phyloP scores from a whole-genome alignment of 352 stramenopile genomes.

The Sclerospora graminicola region DNA sequence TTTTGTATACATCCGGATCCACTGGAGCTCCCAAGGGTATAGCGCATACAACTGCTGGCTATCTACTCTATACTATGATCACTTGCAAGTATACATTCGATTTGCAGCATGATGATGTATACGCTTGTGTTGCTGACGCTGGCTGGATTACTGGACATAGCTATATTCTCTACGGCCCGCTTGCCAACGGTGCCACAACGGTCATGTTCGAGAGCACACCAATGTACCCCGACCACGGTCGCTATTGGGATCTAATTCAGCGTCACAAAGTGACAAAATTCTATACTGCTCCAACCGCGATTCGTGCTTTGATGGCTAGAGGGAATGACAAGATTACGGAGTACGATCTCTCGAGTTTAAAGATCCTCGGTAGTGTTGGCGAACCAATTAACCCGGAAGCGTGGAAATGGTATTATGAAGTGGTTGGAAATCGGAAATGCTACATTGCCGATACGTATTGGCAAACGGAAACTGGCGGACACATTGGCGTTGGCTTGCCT shows the following conservation, averaged over 20 bases:
- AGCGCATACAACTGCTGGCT: conserved; percentile 92
- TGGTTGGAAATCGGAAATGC: conserved; percentile 84
- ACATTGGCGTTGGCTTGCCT: conserved; percentile 92
- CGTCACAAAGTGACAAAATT: conserved; percentile 95
- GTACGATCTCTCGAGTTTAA: conserved; percentile 58
- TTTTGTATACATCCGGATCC: conserved; percentile 97
- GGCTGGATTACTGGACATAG: conserved; percentile 97
- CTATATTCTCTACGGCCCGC: conserved; percentile 95
- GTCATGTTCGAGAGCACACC: conserved; percentile 98
- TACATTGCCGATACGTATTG: conserved; percentile 97
- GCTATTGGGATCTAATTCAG: conserved; percentile 97
- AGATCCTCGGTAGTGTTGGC: conserved; percentile 94
- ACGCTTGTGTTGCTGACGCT: conserved; percentile 91
- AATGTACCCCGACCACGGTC: conserved; percentile 91
- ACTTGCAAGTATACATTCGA: conserved; percentile 94
- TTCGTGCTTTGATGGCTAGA: conserved; percentile 96
- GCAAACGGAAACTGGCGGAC: conserved; percentile 96
- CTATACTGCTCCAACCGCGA: conserved; percentile 92
- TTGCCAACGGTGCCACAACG: conserved; percentile 95
- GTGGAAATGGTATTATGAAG: conserved; percentile 96
- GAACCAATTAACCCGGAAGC: conserved; percentile 98
- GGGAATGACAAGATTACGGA: conserved; percentile 88
- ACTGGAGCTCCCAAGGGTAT: conserved; percentile 94
- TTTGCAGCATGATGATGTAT: conserved; percentile 88
- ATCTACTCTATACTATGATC: conserved; percentile 90